Conservation (phyloP, 2,329 filamentous ascomycete species). For the Apiospora arundinis region DNA sequence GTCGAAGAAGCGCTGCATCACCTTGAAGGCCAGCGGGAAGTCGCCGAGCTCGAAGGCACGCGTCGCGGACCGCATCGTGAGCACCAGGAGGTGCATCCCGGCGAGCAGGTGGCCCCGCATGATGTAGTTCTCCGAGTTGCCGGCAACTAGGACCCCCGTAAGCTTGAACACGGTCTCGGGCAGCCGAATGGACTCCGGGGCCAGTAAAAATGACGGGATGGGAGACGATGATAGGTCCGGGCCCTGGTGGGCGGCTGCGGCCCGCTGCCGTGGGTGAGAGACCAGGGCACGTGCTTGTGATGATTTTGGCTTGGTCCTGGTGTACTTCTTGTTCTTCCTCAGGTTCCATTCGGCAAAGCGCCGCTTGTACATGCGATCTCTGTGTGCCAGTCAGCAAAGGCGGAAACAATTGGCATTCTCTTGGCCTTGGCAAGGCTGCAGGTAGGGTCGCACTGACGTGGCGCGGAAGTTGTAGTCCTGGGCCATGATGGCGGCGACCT, state of each 20-base stretch:
- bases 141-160: neutral
- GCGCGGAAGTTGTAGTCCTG: neutral
- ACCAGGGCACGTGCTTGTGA: neutral
- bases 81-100: neutral
- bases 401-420: neutral
- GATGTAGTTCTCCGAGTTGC: neutral
- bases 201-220: neutral
- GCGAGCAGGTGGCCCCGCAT: neutral
- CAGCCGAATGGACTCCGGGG: neutral
- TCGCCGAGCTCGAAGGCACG: neutral
- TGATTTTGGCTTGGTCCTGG: neutral
- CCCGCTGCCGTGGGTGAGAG: neutral
- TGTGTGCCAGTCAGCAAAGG: neutral
- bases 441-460: conserved; percentile 4
- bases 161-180: neutral
- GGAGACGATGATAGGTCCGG: neutral
- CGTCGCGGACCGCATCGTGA: neutral
- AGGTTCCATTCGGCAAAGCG: neutral
- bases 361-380: neutral
- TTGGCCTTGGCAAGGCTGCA: neutral
- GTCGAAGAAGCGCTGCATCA: neutral
- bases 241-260: neutral
- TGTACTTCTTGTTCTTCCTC: conserved; percentile 1
- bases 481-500: neutral
- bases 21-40: neutral